Conservation (phyloP, 805 yeast species). For the Metschnikowia bowlesiae region DNA sequence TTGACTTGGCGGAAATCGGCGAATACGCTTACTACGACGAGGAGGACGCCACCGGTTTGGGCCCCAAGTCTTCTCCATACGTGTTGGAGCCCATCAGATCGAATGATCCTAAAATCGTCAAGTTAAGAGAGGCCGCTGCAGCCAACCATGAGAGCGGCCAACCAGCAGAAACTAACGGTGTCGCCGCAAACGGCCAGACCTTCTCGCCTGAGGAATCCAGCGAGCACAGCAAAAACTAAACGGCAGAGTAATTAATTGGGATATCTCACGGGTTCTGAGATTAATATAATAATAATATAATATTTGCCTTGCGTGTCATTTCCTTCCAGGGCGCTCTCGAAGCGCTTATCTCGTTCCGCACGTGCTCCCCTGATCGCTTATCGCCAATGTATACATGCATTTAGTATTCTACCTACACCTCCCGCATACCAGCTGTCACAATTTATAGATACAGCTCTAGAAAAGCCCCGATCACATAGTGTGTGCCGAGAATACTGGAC, state of each 20-base stretch:
- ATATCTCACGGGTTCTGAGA: conserved; percentile 1
- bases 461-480: background rate
- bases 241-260: background rate
- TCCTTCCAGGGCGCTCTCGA: background rate
- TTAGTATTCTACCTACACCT: background rate
- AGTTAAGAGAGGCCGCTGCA: conserved; percentile 25
- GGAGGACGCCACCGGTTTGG: conserved; percentile 38
- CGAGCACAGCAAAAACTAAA: conserved; percentile 12
- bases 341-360: background rate
- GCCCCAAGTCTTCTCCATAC: conserved; percentile 36
- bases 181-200: conserved; percentile 12
- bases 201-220: conserved; percentile 13
- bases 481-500: no score
- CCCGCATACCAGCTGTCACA: background rate
- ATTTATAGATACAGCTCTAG: background rate
- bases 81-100: conserved; percentile 80
- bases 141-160: conserved; percentile 9
- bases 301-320: background rate
- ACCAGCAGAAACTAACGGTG: conserved; percentile 10
- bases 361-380: background rate
- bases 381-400: background rate
- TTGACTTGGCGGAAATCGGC: conserved; percentile 87
- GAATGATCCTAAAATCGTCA: conserved; percentile 36
- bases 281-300: background rate
- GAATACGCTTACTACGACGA: conserved; percentile 76